A percentile compares a stretch with the other conserved stretches of the same genome.
Conservation (phyloP, 306 rosid genomes). For the Abrus precatorius region DNA sequence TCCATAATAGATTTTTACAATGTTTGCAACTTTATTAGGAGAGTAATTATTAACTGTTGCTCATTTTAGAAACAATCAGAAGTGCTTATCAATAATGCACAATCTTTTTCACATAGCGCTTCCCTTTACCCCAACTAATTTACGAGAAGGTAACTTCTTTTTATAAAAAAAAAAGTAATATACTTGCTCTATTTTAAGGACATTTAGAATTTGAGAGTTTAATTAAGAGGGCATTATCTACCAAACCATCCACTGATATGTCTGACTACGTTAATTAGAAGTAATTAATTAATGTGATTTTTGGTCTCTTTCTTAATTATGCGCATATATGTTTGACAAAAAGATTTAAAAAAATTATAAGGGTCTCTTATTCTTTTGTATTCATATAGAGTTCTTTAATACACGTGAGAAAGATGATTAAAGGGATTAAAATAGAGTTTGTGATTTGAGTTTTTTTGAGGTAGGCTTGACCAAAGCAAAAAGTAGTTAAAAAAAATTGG, state of each 20-base stretch:
- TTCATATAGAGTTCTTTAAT: neutral
- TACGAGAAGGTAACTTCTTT: neutral
- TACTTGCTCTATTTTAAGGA: conserved; percentile 9
- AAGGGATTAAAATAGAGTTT: conserved; percentile 31
- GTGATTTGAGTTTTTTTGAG: conserved; percentile 54
- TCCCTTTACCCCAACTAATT: neutral
- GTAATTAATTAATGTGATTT: neutral
- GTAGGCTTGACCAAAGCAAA: conserved; percentile 61
- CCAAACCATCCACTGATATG: conserved; percentile 47
- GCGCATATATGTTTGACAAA: conserved; percentile 23
- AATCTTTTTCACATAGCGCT: neutral
- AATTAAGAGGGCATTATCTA: conserved; percentile 48
- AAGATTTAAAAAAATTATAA: neutral
- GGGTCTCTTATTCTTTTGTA: conserved; percentile 12
- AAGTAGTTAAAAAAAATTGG: conserved; percentile 19
- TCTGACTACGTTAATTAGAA: neutral
- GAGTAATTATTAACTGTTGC: conserved; percentile 25
- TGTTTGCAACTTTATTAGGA: conserved; percentile 17
- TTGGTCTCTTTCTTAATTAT: conserved; percentile 15
- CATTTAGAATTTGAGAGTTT: conserved; percentile 46
- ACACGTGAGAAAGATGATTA: conserved; percentile 44
- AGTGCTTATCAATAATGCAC: conserved; percentile 21
- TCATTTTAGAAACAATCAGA: conserved; percentile 19
- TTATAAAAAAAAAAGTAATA: neutral
- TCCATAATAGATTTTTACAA: neutral